Base-by-base conservation (phyloP, 164 flowering plant genomes). In the Buxus sempervirens region DNA sequence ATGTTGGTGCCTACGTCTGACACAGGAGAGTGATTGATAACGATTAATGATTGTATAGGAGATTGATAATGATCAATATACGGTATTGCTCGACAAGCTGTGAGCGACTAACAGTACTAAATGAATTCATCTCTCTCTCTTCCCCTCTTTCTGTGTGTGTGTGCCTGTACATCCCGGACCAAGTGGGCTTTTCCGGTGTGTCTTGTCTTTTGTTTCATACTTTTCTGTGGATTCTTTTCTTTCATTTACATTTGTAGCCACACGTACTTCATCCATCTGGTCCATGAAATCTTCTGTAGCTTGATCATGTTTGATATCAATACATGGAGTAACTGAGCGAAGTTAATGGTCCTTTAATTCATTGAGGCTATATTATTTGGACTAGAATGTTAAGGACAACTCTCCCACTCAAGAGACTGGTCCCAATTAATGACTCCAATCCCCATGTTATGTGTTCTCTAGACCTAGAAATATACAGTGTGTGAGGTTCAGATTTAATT, bases 31-130 rank as follows among this genome's bases (percentile, higher is more conserved):
- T 72, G 74, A 66, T 58, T 42, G 58, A 69, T 75, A 72, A 75
- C 73, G 73, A 81, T 68, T 75, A 75, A 75, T 72, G 51, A 77
- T 72, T 70, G 75, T 63, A 54, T 58, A 36, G 67, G 62, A 65
- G 55, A 73, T 80, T 69, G 53, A 75, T 72, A 71, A 62, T 72
- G 15, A 26, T 66, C 68, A 70, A 71, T 38, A 38, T 62, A 57
- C 70, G n/a, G 55, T 81, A 77, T 77, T 83, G 85, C 82, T 83
- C 75, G 83, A 82, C 85, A 84, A 83, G 76, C 78, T 69, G 77
- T 80, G 81, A 77, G 79, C 84, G 75, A 23, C 73, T 76, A 75
- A 73, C 70, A 74, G 26, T 63, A 77, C 45, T 60, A 27, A 23
- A 65, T 61, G 45, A 48, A 70, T 2, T 12, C 23, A 9, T 55